Base-by-base conservation (phyloP, 83 land plant species). In the Picea mariana region DNA sequence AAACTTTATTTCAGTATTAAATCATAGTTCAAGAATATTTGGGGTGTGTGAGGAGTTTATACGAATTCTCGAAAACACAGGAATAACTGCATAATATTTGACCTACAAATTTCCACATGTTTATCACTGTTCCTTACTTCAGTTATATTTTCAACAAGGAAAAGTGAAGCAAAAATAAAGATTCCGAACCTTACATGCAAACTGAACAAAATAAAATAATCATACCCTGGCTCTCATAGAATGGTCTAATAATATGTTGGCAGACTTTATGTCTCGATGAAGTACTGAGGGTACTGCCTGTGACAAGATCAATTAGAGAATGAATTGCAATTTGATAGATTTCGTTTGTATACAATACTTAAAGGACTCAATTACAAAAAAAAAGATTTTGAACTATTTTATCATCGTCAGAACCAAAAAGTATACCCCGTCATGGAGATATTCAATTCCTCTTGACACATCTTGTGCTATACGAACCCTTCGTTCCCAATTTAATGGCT, bases 261-360 rank as follows among this genome's bases (percentile, higher is more conserved):
- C 90, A 47, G 98, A 92, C 77, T 98, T 98, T 79, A 98, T 98
- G 84, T 98, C 99, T 17, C 98, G 95, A 84, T 97, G 99, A 78
- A 95, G 84, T 9, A 97, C 97, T 23, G 99, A 98, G 76, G 99
- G 99, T 60, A 88, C 83, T 61, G 98, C 98, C 99, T 97, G 94
- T 82, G 81, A n/a, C 31, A n/a, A 62, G 58, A 61, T 42, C 82
- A 72, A 15, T 26, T 23, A 80, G 34, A 23, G 6, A 69, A 67
- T 64, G 58, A 55, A 83, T n/a, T 31, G 80, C 9, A 80, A 77
- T n/a, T n/a, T 44, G 11, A 11, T 9, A 44, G 24, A n/a, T 13
- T 61, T 62, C 65, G n/a, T 80, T 55, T 44, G 3, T 61, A 77
- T 59, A 24, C 52, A 42, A 13, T 79, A 71, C 47, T 52, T 34